Percentiles rank a stretch among this genome's conserved stretches.
Conservation (phyloP, 169 alveolate species). For the Cryptosporidium tyzzeri region DNA sequence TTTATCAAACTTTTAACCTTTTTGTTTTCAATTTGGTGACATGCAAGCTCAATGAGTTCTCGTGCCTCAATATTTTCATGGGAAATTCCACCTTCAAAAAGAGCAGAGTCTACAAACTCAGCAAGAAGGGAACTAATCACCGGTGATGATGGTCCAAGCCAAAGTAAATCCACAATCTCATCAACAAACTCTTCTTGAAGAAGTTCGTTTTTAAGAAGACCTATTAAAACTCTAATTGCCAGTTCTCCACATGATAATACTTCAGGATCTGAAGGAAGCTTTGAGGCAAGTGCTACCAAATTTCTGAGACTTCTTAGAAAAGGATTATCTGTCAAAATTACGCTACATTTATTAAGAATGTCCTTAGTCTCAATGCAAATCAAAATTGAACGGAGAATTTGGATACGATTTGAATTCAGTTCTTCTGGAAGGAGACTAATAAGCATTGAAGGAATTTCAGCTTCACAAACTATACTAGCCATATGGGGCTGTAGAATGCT, state of each 20-base stretch:
- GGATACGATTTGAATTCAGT: conserved; percentile 11
- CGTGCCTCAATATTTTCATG: conserved; percentile 63
- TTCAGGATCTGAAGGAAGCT: conserved; percentile 14
- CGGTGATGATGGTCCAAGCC: conserved; percentile 29
- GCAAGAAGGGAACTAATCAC: conserved; percentile 29
- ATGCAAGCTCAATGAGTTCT: conserved; percentile 42
- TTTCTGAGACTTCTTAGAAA: conserved; percentile 28
- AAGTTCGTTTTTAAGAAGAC: conserved; percentile 12
- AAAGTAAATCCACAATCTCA: conserved; percentile 56
- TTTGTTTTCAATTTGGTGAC: conserved; percentile 16
- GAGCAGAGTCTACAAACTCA: conserved; percentile 49
- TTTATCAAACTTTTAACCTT: conserved; percentile 15
- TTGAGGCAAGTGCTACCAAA: conserved; percentile 19
- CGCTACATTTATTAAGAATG: neutral
- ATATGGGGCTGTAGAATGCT: conserved; percentile 24
- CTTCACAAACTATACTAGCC: neutral
- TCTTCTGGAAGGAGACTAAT: conserved; percentile 37
- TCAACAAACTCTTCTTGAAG: conserved; percentile 57
- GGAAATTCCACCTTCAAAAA: conserved; percentile 71
- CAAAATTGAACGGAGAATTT: conserved; percentile 5
- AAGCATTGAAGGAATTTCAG: conserved; percentile 9
- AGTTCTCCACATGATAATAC: conserved; percentile 26
- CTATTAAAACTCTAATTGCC: conserved; percentile 1
- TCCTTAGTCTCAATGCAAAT: neutral
- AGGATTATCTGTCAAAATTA: neutral